Base-by-base conservation (phyloP, 257 asterid species). In the Solanum pinnatisectum region DNA sequence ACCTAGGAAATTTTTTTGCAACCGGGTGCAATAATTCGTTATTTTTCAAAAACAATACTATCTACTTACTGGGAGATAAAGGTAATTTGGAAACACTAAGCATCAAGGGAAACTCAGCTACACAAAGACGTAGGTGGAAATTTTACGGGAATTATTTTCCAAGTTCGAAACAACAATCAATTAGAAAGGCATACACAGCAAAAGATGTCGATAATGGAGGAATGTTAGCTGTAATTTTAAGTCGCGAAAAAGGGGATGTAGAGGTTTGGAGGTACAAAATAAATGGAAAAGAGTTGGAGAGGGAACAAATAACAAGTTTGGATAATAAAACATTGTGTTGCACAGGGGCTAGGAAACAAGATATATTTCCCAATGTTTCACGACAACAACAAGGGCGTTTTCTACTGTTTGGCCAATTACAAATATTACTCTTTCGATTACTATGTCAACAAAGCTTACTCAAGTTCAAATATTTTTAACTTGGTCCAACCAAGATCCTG, bases 1-100 rank as follows among this genome's bases (percentile, higher is more conserved):
- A 10, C 1, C 16, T 0, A 35, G 1, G 15, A 9, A 0, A 1
- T 0, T 74, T 74, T 36, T 1, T 1, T 1, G 23, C 11, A 36
- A 8, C 3, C 1, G 10, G 82, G 10, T 74, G 82, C 10, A 36
- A 22, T 74, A 74, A 74, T 74, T 3, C 32, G 0, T 1, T 74
- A 35, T 73, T 73, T 20, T 73, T 73, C 4, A 36, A 22, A 20
- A 73, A 73, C 10, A 10, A 20, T 20, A 73, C 3, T 36, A 6
- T 73, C 2, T 73, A 4, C 9, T 2, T 72, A 18, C 3, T 20
- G 30, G 10, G 5, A 11, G 30, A 73, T 4, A 35, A 72, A 18
- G 79, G 44, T 11, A 16, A 33, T 5, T 33, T 72, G 79, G 25
- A 44, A 33, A 72, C 37, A 8, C 8, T 72, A 16, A 20, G 15